Evolutionary conservation across 768 basidiomycete genomes (phyloP).

Genomic region (Candolleomyces eurysporus): DNA sequence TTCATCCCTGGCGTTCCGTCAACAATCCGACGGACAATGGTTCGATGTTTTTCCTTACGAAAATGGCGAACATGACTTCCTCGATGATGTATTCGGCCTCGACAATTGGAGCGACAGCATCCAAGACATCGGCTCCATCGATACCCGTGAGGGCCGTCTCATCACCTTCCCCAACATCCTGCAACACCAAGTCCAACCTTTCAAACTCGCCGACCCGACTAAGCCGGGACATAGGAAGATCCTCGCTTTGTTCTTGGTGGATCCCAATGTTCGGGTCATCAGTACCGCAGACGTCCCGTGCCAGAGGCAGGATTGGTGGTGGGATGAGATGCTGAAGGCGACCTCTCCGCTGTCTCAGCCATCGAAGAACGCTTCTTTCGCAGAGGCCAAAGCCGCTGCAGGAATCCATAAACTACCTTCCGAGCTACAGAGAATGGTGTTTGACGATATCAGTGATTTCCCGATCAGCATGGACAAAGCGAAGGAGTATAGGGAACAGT

Average conservation of each 20-base stretch:
- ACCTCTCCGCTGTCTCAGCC: too few species aligned
- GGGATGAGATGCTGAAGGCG: slow-evolving; percentile 8
- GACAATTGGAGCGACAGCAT: slow-evolving; percentile 14
- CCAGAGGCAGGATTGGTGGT: slow-evolving; percentile 26
- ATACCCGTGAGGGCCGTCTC: slow-evolving; percentile 23
- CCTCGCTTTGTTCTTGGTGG: slow-evolving; percentile 36
- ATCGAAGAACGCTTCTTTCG: too few species aligned
- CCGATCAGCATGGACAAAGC: slow-evolving; percentile 23
- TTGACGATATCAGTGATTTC: slow-evolving; percentile 18
- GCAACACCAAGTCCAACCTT: slow-evolving; percentile 34
- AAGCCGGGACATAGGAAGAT: slow-evolving; percentile 40
- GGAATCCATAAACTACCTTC: slow-evolving; percentile 14
- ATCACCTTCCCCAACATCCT: slow-evolving; percentile 35
- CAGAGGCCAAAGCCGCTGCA: too few species aligned
- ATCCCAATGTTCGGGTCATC: slow-evolving; percentile 23
- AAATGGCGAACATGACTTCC: slow-evolving; percentile 23
- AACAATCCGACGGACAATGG: background rate
- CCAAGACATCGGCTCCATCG: slow-evolving; percentile 24
- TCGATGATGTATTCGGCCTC: slow-evolving; percentile 16
- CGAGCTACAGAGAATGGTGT: slow-evolving; percentile 20
- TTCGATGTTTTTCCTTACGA: slow-evolving; percentile 8
- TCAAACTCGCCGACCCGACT: slow-evolving; percentile 29
- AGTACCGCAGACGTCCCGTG: slow-evolving; percentile 22
- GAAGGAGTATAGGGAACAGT: slow-evolving; percentile 20
- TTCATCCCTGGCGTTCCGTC: slow-evolving; percentile 14